These are phyloP conservation scores for Stephania japonica DNA, from an alignment of 164 flowering plant species.

Conservation along the genomic window DNA sequence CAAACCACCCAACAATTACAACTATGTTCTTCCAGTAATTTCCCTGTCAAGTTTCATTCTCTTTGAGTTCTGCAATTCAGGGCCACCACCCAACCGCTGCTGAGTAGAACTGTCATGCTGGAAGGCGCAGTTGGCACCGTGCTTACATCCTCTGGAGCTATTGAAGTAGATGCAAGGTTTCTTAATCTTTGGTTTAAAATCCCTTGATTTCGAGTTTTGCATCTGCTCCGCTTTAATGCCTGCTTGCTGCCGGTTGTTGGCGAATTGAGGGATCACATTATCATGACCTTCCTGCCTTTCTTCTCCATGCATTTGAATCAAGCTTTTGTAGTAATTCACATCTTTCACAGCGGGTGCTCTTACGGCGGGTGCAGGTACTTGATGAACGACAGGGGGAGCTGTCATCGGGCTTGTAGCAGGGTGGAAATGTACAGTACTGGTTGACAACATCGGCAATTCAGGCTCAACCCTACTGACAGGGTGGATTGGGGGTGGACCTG, in stretches of 20 bases:
- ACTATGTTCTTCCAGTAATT: slow-evolving; percentile 35
- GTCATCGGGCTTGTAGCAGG: slow-evolving; percentile 32
- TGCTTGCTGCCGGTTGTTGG: slow-evolving; percentile 5
- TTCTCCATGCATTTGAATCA: slow-evolving; percentile 89
- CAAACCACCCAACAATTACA: neutral
- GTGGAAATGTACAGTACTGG: slow-evolving; percentile 28
- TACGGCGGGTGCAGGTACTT: slow-evolving; percentile 20
- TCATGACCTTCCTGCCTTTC: slow-evolving; percentile 43
- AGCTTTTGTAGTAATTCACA: slow-evolving; percentile 67
- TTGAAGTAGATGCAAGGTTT: slow-evolving; percentile 81
- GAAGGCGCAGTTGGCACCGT: slow-evolving; percentile 74
- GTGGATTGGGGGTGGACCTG: slow-evolving; percentile 24
- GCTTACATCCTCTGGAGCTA: slow-evolving; percentile 74
- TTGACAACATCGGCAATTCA: slow-evolving; percentile 18
- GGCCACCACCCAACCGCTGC: slow-evolving; percentile 31
- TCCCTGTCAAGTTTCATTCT: slow-evolving; percentile 85
- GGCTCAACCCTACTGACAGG: slow-evolving; percentile 22
- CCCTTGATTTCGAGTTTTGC: slow-evolving; percentile 37
- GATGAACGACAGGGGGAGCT: slow-evolving; percentile 15
- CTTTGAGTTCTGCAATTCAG: slow-evolving; percentile 57
- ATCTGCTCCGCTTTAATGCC: slow-evolving; percentile 27
- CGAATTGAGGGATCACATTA: slow-evolving; percentile 20
- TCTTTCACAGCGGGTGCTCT: slow-evolving; percentile 45
- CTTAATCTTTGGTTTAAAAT: slow-evolving; percentile 49
- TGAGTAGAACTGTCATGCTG: slow-evolving; percentile 55